Conservation (phyloP, 495 filamentous ascomycete genomes). For the Hypoxylon fragiforme region DNA sequence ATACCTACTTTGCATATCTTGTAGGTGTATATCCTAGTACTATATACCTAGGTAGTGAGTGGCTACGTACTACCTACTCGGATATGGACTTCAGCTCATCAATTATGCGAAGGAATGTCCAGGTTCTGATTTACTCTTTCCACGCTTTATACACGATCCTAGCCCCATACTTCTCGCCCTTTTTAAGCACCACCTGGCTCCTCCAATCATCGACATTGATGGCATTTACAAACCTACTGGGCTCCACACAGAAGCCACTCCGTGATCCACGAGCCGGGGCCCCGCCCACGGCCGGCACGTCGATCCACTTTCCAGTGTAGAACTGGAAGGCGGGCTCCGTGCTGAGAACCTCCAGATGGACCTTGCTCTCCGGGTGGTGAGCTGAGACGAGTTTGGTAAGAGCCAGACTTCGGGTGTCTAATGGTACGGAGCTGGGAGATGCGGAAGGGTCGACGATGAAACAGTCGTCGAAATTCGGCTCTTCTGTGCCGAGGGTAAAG, state of each 20-base stretch:
- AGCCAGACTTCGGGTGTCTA: conserved; percentile 73
- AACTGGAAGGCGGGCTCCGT: conserved; percentile 97
- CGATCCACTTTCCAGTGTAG: conserved; percentile 84
- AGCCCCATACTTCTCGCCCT: conserved; percentile 77
- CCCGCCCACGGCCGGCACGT: conserved; percentile 71
- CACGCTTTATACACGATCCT: conserved; percentile 79
- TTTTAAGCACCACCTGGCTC: conserved; percentile 73
- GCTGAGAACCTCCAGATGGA: conserved; percentile 82
- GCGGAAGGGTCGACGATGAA: conserved; percentile 69
- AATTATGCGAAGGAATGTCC: background rate
- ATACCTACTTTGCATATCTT: too few relatives aligned
- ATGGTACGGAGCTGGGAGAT: conserved; percentile 55
- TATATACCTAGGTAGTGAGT: too few relatives aligned
- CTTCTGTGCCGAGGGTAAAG: conserved; percentile 67
- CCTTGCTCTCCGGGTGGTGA: conserved; percentile 66
- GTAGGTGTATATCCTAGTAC: too few relatives aligned
- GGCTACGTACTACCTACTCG: background rate
- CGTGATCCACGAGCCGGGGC: conserved; percentile 63
- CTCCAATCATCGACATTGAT: conserved; percentile 79
- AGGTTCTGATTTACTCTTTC: conserved; percentile 56
- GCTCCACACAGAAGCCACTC: conserved; percentile 87
- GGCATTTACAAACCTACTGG: conserved; percentile 86
- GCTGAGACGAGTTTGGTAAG: conserved; percentile 68
- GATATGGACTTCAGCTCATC: conserved; percentile 2
- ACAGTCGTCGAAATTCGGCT: conserved; percentile 85